Percentiles rank a stretch among this genome's conserved stretches.
phyloP scores from a whole-genome alignment of 371 early-diverging fungal genomes.

The Dichotomocladium elegans region DNA sequence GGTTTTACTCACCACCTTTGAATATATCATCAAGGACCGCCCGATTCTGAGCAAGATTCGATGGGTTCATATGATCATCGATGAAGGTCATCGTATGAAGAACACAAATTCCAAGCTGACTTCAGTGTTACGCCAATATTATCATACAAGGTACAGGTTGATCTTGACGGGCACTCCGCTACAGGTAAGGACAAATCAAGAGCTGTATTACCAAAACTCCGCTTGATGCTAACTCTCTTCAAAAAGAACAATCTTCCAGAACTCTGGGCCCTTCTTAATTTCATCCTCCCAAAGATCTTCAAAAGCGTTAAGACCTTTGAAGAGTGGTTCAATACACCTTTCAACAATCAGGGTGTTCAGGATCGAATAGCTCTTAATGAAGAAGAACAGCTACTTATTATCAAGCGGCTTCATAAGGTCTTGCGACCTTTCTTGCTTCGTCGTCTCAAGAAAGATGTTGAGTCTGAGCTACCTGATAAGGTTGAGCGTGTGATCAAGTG shows the following conservation, averaged over 20 bases:
- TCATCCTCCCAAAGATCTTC: slow-evolving; percentile 95
- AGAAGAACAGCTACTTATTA: slow-evolving; percentile 95
- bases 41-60: slow-evolving; percentile 78
- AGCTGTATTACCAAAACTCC: background rate
- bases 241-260: slow-evolving; percentile 96
- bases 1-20: slow-evolving; percentile 96
- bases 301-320: slow-evolving; percentile 94
- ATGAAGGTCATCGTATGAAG: slow-evolving; percentile 99
- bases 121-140: slow-evolving; percentile 73
- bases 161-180: slow-evolving; percentile 99
- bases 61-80: slow-evolving; percentile 95
- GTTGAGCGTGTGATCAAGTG: slow-evolving; percentile 95
- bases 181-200: slow-evolving; percentile 52
- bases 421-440: slow-evolving; percentile 96
- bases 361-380: slow-evolving; percentile 89
- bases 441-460: slow-evolving; percentile 98
- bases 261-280: slow-evolving; percentile 97
- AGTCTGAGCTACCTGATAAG: slow-evolving; percentile 97
- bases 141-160: slow-evolving; percentile 86
- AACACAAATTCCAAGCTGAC: slow-evolving; percentile 89
- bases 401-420: slow-evolving; percentile 95
- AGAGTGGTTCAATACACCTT: slow-evolving; percentile 98
- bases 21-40: slow-evolving; percentile 93
- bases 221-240: background rate
- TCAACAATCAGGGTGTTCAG: slow-evolving; percentile 79